Percentiles rank a stretch among this genome's conserved stretches.
Evolutionary conservation across 1,284 basidiomycete genomes (phyloP).

Genomic region (Golubevia pallescens): DNA sequence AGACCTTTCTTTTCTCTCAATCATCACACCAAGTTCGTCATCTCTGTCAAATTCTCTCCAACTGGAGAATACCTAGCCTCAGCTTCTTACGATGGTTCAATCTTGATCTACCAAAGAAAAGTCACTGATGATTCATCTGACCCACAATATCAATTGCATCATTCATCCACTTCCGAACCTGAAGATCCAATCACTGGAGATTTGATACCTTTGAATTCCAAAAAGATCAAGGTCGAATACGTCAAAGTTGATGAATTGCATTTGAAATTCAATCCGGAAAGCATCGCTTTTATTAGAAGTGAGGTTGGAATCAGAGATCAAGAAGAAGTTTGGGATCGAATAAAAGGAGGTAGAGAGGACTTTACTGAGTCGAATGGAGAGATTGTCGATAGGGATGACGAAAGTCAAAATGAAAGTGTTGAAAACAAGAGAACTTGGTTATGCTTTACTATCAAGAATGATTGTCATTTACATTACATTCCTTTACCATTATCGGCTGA

Average conservation of each 20-base stretch:
- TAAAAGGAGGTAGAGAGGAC: too few relatives aligned
- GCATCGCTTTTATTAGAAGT: too few relatives aligned
- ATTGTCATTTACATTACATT: conserved; percentile 43
- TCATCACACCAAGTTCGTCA: conserved; percentile 48
- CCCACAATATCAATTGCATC: too few relatives aligned
- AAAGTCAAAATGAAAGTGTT: background rate
- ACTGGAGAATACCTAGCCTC: conserved; percentile 43
- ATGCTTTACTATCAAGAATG: conserved; percentile 38
- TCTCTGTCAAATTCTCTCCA: conserved; percentile 29
- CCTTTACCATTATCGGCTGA: conserved; percentile 27
- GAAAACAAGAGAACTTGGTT: conserved; percentile 29
- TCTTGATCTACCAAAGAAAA: conserved; percentile 37
- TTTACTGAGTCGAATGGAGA: too few relatives aligned
- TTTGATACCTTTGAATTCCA: too few relatives aligned
- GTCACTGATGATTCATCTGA: conserved; percentile 5
- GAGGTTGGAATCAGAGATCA: too few relatives aligned
- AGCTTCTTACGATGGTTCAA: conserved; percentile 46
- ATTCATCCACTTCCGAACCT: background rate
- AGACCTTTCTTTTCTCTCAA: conserved; percentile 30
- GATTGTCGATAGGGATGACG: too few relatives aligned
- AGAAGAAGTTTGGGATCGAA: too few relatives aligned
- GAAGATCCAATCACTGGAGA: conserved; percentile 8
- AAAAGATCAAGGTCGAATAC: too few relatives aligned
- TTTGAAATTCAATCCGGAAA: too few relatives aligned
- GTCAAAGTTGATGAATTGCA: too few relatives aligned